Evolutionary conservation across 345 rosid species (phyloP).

Genomic region (Eucalyptus cladocalyx): DNA sequence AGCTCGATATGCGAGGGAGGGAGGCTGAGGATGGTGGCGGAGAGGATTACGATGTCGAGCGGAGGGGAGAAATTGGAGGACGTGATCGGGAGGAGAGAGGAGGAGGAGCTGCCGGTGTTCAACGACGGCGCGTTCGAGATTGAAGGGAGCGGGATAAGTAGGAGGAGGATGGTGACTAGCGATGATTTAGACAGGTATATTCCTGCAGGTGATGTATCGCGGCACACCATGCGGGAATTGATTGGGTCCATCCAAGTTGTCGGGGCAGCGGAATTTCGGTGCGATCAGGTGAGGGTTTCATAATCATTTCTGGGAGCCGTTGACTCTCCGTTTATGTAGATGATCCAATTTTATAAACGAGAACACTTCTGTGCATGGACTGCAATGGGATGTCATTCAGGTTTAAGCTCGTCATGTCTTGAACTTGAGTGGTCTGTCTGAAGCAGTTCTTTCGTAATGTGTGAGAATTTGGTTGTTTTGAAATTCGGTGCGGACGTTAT

Average conservation of each 20-base stretch:
- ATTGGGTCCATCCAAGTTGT: slow-evolving; percentile 47
- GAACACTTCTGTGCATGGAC: background rate
- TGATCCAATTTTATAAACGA: background rate
- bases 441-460: background rate
- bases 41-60: slow-evolving; percentile 57
- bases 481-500: background rate
- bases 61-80: slow-evolving; percentile 70
- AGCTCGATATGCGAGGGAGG: slow-evolving; percentile 87
- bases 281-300: background rate
- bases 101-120: slow-evolving; percentile 64
- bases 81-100: slow-evolving; percentile 72
- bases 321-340: background rate
- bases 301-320: background rate
- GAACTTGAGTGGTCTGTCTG: background rate
- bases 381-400: background rate
- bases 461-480: background rate
- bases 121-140: slow-evolving; percentile 67
- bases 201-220: slow-evolving; percentile 29
- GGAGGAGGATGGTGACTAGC: background rate
- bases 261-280: slow-evolving; percentile 23
- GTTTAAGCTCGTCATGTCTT: background rate
- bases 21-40: slow-evolving; percentile 62
- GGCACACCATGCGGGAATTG: slow-evolving; percentile 57
- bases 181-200: slow-evolving; percentile 34
- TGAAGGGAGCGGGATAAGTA: background rate